Base-by-base conservation (phyloP, 2,329 filamentous ascomycete genomes). In the Cytospora paraplurivora region DNA sequence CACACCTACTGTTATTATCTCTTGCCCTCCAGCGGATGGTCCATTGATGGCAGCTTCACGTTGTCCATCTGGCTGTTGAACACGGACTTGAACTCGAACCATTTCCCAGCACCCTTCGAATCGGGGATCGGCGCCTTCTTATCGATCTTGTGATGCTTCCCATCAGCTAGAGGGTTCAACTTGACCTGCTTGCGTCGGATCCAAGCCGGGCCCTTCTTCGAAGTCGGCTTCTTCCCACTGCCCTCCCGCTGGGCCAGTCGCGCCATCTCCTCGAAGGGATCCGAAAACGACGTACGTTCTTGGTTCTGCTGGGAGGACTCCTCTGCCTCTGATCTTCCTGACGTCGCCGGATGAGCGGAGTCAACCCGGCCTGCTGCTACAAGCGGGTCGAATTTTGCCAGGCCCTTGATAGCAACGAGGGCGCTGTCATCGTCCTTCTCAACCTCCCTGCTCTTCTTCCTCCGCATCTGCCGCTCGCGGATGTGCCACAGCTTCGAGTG, bases 401-500 rank as follows among this genome's bases (percentile, higher is more conserved):
- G 19, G 52, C 21, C 64, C 55, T 51, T 56, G 35, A 63, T 35
- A 33, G 57, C 15, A 27, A 59, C 50, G 17, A 66, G 54, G 19
- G 56, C 65, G 21, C 47, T 21, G 27, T 56, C 50, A 6, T 41
- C 13, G 2, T 17, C 37, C 3, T 35, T 55, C 41, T 44, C 37
- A 15, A 35, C 2, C 13, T 27, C 53, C 19, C 17, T 35, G 17
- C 12, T 17, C 19, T 19, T 51, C 17, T 38, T 64, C 50, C 58
- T 47, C 55, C 60, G 66, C 55, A 60, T 13, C 38, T 61, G 41
- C 38, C 64, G 62, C 33, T 66, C 53, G 35, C 19, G 50, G 49
- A 66, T 61, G 11, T 66, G 64, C 54, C 57, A 66, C 6, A 55
- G 15, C 53, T 34, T 37, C 1, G 67, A 17, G 70, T 69, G 61